phyloP scores from a whole-genome alignment of 257 asterid species.

The Solanum bulbocastanum region DNA sequence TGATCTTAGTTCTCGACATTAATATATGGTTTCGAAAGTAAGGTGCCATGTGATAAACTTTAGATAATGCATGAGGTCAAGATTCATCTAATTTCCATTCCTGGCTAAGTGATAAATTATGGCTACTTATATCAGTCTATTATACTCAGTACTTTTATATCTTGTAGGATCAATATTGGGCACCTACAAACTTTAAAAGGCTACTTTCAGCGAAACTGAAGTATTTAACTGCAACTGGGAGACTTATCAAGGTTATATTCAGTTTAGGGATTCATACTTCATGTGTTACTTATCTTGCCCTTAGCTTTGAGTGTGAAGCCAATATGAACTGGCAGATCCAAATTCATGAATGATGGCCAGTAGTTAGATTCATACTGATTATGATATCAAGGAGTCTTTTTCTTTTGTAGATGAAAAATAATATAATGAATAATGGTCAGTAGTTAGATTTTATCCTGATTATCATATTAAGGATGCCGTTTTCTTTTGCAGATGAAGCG shows the following conservation, averaged over 20 bases:
- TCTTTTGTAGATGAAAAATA: constrained; percentile 39
- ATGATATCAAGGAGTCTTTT: neutral
- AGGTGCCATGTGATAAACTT: neutral
- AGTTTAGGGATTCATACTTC: constrained; percentile 1
- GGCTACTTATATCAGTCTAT: neutral
- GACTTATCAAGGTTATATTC: constrained; percentile 60
- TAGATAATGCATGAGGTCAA: neutral
- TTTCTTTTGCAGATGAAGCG: constrained; percentile 30
- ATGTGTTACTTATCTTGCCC: neutral
- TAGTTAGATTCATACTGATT: neutral
- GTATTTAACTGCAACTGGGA: constrained; percentile 71
- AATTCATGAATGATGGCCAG: neutral
- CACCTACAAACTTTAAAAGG: constrained; percentile 88
- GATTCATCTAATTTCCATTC: neutral
- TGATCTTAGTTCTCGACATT: neutral
- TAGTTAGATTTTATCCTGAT: neutral
- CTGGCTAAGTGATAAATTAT: neutral
- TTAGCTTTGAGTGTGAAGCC: neutral
- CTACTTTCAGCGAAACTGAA: constrained; percentile 76
- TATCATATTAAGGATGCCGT: neutral
- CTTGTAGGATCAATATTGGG: constrained; percentile 81
- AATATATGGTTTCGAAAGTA: neutral
- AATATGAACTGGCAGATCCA: neutral
- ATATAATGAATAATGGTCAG: constrained; percentile 18
- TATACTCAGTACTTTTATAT: neutral